These are phyloP conservation scores for Deinandra increscens DNA, from an alignment of 129 eudicot species.

Conservation along the genomic window DNA sequence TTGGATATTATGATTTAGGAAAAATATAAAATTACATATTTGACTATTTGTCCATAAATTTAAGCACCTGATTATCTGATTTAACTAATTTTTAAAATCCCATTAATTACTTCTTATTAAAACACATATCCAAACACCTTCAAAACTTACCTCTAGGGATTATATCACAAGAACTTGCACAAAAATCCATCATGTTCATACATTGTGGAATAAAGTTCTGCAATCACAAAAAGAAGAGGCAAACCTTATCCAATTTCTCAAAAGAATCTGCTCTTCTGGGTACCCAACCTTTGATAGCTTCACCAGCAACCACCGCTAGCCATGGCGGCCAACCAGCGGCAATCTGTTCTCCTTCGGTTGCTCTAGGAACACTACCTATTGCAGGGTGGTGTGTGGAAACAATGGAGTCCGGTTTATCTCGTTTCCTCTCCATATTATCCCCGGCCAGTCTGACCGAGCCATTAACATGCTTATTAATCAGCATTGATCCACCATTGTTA, in stretches of 20 bases:
- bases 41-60: not conserved
- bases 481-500: conserved; percentile 56
- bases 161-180: conserved; percentile 3
- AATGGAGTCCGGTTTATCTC: conserved; percentile 41
- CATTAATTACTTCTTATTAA: not conserved
- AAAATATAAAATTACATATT: not conserved
- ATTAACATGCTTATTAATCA: conserved; percentile 65
- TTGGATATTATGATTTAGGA: not conserved
- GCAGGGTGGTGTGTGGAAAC: conserved; percentile 44
- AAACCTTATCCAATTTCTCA: conserved; percentile 89
- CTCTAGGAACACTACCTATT: conserved; percentile 50
- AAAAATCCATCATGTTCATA: conserved; percentile 1
- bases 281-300: conserved; percentile 92
- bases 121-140: not conserved
- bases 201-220: not conserved
- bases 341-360: conserved; percentile 76
- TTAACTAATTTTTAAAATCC: conserved; percentile 1
- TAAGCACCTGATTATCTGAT: not conserved
- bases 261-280: conserved; percentile 93
- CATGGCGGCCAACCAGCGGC: conserved; percentile 99
- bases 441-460: conserved; percentile 45
- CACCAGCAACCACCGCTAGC: conserved; percentile 90
- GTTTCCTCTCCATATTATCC: conserved; percentile 60
- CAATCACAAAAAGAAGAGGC: conserved; percentile 25
- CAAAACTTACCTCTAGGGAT: not conserved